phyloP scores from a whole-genome alignment of 2,329 filamentous ascomycete species.

The Biscogniauxia mediterranea region DNA sequence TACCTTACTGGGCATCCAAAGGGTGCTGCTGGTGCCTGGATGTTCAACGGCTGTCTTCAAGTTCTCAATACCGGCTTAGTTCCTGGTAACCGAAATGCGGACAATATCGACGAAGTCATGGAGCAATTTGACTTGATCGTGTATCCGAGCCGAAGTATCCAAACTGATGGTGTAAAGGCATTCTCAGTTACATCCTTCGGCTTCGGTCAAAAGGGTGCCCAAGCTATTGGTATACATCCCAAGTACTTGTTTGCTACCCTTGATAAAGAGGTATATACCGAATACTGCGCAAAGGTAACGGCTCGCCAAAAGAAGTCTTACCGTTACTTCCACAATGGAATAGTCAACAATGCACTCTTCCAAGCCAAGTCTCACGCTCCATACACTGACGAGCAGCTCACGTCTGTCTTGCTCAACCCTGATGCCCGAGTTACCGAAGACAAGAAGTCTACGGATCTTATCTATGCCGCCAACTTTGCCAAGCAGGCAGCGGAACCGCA shows the following conservation, averaged over 20 bases:
- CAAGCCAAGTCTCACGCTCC: conserved; percentile 91
- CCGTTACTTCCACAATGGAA: conserved; percentile 95
- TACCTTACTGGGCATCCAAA: conserved; percentile 98
- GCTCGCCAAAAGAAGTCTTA: conserved; percentile 98
- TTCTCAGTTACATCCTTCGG: conserved; percentile 99
- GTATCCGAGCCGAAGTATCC: conserved; percentile 90
- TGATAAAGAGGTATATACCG: conserved; percentile 76
- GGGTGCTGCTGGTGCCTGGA: conserved; percentile 98
- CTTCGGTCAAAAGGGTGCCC: conserved; percentile 98
- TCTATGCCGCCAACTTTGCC: conserved; percentile 68
- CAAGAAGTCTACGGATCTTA: conserved; percentile 80
- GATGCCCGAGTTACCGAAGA: conserved; percentile 80
- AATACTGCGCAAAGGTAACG: conserved; percentile 85
- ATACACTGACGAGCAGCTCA: conserved; percentile 84
- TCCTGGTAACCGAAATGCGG: conserved; percentile 94
- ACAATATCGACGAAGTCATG: conserved; percentile 95
- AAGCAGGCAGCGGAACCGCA: conserved; percentile 56
- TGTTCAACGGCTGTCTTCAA: conserved; percentile 98
- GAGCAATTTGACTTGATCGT: conserved; percentile 98
- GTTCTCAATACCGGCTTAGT: conserved; percentile 92
- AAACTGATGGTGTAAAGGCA: conserved; percentile 97
- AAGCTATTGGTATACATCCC: conserved; percentile 94
- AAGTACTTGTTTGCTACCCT: conserved; percentile 92
- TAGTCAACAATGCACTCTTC: conserved; percentile 98
- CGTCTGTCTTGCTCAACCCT: conserved; percentile 89